phyloP scores from a whole-genome alignment of 768 basidiomycete genomes.

The Daedaleopsis sinensis region DNA sequence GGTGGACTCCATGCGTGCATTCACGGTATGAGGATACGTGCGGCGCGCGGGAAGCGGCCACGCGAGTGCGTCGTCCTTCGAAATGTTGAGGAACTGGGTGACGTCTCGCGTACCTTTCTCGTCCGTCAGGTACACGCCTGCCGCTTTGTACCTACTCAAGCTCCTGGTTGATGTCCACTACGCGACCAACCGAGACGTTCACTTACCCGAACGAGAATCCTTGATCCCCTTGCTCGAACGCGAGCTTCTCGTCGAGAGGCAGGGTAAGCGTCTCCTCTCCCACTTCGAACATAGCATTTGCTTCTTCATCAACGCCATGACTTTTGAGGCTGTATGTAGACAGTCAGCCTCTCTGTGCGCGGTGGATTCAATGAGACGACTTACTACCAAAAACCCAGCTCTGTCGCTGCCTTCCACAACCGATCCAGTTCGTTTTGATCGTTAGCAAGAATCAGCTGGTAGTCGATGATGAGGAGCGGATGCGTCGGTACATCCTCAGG shows the following conservation, averaged over 20 bases:
- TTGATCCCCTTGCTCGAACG: slow-evolving; percentile 46
- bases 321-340: slow-evolving; percentile 41
- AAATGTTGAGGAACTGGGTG: slow-evolving; percentile 39
- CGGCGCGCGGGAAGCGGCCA: slow-evolving; percentile 35
- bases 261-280: slow-evolving; percentile 44
- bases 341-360: too few species aligned
- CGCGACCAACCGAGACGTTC: background rate
- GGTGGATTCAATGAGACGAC: slow-evolving; percentile 20
- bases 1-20: slow-evolving; percentile 30
- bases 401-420: slow-evolving; percentile 50
- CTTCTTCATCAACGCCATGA: slow-evolving; percentile 42
- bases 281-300: slow-evolving; percentile 44
- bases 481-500: slow-evolving; percentile 47
- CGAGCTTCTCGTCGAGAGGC: slow-evolving; percentile 43
- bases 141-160: background rate
- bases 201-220: slow-evolving; percentile 42
- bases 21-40: slow-evolving; percentile 36
- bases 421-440: slow-evolving; percentile 42
- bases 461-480: slow-evolving; percentile 52
- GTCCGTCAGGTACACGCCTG: slow-evolving; percentile 25
- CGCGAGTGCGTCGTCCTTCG: slow-evolving; percentile 40
- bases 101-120: slow-evolving; percentile 35
- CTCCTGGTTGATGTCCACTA: background rate
- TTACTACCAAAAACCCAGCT: slow-evolving; percentile 58
- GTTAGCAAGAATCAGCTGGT: slow-evolving; percentile 37